These are phyloP conservation scores for Auricularia cornea DNA, from an alignment of 768 basidiomycete species.

Conservation along the genomic window DNA sequence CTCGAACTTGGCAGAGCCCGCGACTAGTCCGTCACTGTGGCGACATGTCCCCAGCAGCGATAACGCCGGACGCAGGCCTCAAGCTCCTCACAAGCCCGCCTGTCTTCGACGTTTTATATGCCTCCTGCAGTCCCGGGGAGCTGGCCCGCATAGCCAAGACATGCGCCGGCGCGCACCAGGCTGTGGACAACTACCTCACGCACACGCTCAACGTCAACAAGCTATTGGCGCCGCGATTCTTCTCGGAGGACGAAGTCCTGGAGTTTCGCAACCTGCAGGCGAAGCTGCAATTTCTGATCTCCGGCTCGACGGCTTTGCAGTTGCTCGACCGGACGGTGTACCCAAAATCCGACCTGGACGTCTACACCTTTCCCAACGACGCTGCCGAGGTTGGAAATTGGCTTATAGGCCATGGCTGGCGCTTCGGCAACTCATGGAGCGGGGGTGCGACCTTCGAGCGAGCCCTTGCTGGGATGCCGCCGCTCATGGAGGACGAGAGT, in stretches of 20 bases:
- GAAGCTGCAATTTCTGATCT: constrained; percentile 37
- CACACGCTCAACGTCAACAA: constrained; percentile 29
- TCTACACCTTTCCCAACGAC: constrained; percentile 26
- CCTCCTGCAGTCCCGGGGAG: background rate
- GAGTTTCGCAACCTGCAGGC: constrained; percentile 38
- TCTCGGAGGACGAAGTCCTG: constrained; percentile 26
- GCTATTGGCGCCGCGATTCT: constrained; percentile 23
- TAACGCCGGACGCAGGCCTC: background rate
- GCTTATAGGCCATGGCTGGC: no score
- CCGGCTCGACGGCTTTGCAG: constrained; percentile 46
- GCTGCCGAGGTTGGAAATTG: background rate
- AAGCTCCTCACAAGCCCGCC: background rate
- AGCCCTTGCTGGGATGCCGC: no score
- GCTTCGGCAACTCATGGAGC: no score
- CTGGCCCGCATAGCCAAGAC: constrained; percentile 18
- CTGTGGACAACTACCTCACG: constrained; percentile 14
- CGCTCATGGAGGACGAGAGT: background rate
- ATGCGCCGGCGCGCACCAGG: constrained; percentile 13
- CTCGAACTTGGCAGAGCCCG: no score
- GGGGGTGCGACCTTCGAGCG: no score
- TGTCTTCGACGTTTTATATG: background rate
- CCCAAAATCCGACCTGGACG: constrained; percentile 41
- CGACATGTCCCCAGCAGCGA: no score
- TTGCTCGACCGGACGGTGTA: constrained; percentile 40
- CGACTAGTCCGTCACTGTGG: no score